A percentile compares a stretch with the other conserved stretches of the same genome.
These are phyloP conservation scores for Fusarium staphyleae DNA, from an alignment of 2,329 filamentous ascomycete species.

Conservation along the genomic window DNA sequence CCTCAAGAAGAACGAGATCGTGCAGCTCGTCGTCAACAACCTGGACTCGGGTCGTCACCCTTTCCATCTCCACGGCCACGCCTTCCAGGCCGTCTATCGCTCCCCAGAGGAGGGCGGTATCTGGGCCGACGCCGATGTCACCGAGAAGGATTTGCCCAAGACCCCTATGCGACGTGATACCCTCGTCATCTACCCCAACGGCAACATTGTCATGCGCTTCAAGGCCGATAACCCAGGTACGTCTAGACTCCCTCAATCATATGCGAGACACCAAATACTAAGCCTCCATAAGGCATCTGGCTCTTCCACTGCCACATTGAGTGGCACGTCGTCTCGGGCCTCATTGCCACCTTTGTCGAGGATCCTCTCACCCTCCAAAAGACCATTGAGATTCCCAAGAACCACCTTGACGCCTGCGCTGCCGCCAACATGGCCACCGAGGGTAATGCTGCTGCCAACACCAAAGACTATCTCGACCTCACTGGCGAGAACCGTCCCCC, in stretches of 20 bases:
- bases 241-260: constrained; percentile 1
- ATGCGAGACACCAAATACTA: neutral
- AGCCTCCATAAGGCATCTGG: constrained; percentile 60
- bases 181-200: constrained; percentile 68
- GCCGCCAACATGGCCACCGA: constrained; percentile 56
- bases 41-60: constrained; percentile 74
- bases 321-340: constrained; percentile 74
- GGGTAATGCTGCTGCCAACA: constrained; percentile 82
- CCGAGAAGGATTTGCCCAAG: constrained; percentile 57
- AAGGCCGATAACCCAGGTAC: constrained; percentile 70
- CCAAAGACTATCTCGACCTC: constrained; percentile 67
- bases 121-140: constrained; percentile 53
- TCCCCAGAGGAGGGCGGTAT: constrained; percentile 64
- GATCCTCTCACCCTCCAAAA: constrained; percentile 69
- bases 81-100: constrained; percentile 73
- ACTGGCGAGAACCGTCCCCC: constrained; percentile 65
- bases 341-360: constrained; percentile 70
- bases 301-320: constrained; percentile 84
- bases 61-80: constrained; percentile 81
- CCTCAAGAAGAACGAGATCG: constrained; percentile 69
- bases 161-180: constrained; percentile 75
- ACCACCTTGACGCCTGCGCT: constrained; percentile 65
- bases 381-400: constrained; percentile 64
- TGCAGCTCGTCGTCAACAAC: constrained; percentile 80
- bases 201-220: constrained; percentile 74